Evolutionary conservation across 345 rosid genomes (phyloP).

Genomic region (Citrus reticulata): DNA sequence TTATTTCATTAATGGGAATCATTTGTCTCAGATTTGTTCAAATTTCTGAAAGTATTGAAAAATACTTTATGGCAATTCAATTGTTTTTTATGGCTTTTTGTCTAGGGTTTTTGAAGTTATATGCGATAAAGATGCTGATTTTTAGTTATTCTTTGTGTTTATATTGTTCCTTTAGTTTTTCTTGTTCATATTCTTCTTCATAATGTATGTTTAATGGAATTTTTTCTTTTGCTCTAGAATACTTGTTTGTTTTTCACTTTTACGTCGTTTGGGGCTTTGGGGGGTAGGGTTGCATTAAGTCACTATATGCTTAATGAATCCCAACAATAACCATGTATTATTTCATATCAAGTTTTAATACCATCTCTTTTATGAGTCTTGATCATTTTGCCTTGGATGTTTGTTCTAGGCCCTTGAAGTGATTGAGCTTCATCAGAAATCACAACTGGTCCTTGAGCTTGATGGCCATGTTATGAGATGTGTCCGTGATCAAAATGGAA

Average conservation of each 20-base stretch:
- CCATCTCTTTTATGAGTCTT: neutral
- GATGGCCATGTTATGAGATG: constrained; percentile 91
- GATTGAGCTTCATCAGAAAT: constrained; percentile 89
- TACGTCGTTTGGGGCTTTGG: too few relatives aligned
- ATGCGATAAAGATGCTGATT: neutral
- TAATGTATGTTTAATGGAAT: neutral
- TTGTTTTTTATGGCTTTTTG: neutral
- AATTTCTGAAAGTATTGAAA: neutral
- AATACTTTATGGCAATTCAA: neutral
- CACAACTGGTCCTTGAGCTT: constrained; percentile 69
- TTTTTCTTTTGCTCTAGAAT: neutral
- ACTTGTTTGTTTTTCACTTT: neutral
- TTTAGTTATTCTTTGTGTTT: neutral
- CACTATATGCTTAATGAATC: neutral
- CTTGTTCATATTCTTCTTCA: neutral
- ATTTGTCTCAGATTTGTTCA: neutral
- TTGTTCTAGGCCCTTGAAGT: constrained; percentile 85
- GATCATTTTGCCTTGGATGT: neutral
- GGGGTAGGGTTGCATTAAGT: neutral
- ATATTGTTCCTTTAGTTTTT: neutral
- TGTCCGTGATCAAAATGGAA: constrained; percentile 96
- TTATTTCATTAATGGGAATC: neutral
- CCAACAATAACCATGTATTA: neutral
- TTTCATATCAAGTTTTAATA: neutral
- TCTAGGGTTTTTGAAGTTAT: neutral